Percentiles rank a stretch among this genome's conserved stretches.
Evolutionary conservation across 805 yeast species (phyloP).

Genomic region (Maudiozyma barnettii): DNA sequence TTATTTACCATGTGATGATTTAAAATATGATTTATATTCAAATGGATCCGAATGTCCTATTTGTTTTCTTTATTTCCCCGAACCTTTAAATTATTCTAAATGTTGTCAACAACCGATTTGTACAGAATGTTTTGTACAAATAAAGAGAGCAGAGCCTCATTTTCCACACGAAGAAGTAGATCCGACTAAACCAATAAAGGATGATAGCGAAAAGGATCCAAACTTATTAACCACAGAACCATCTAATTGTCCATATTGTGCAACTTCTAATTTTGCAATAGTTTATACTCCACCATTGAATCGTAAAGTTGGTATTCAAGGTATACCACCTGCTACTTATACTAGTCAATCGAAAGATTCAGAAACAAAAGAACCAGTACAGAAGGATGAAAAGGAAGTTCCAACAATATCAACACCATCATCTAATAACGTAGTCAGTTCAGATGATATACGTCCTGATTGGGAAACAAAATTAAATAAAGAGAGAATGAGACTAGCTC

Average conservation of each 20-base stretch:
- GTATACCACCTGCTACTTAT: constrained; percentile 41
- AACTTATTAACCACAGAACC: constrained; percentile 73
- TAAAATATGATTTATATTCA: constrained; percentile 53
- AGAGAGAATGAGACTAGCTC: constrained; percentile 69
- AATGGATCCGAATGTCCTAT: constrained; percentile 47
- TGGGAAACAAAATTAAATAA: constrained; percentile 71
- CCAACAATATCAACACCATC: neutral
- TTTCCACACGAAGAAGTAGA: constrained; percentile 66
- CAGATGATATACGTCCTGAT: constrained; percentile 82
- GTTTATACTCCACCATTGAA: constrained; percentile 57
- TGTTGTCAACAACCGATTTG: constrained; percentile 93
- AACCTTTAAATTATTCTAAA: constrained; percentile 63
- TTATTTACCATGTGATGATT: constrained; percentile 26
- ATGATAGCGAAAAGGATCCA: constrained; percentile 35
- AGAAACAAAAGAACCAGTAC: neutral
- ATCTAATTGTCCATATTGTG: constrained; percentile 90
- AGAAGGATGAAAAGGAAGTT: neutral
- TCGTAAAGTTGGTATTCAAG: constrained; percentile 48
- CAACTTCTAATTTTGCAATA: constrained; percentile 76
- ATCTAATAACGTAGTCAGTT: constrained; percentile 40
- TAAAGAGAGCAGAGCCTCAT: constrained; percentile 56
- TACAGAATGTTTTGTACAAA: constrained; percentile 94
- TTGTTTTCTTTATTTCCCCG: constrained; percentile 28
- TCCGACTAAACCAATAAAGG: constrained; percentile 18
- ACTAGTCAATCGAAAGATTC: neutral